phyloP scores from a whole-genome alignment of 345 rosid genomes.

The Syzygium aromaticum region DNA sequence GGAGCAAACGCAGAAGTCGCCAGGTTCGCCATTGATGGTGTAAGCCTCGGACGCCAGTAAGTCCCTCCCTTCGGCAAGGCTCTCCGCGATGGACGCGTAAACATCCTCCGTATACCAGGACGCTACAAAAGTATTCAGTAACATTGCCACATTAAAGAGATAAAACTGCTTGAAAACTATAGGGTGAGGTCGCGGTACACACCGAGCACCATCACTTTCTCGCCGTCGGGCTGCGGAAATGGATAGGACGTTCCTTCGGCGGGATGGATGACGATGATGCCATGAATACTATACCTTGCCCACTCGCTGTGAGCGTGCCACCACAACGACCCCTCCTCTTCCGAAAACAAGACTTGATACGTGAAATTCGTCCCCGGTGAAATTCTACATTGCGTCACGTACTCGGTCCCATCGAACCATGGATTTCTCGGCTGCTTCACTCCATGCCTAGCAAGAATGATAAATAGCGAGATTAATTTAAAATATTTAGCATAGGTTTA shows the following conservation, averaged over 20 bases:
- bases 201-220: background rate
- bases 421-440: background rate
- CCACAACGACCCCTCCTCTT: background rate
- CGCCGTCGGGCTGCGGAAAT: background rate
- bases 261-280: background rate
- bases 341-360: background rate
- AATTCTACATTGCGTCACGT: background rate
- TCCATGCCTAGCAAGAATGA: background rate
- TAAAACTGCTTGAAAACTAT: background rate
- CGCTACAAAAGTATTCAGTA: background rate
- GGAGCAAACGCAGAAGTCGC: background rate
- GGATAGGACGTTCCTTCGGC: background rate
- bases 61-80: background rate
- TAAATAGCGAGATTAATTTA: too few relatives aligned
- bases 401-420: background rate
- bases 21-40: background rate
- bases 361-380: background rate
- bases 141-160: background rate
- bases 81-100: background rate
- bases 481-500: background rate
- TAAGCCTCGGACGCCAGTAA: background rate
- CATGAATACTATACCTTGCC: background rate
- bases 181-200: background rate
- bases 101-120: background rate
- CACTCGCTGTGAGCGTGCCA: background rate